Conservation (phyloP, 1,284 basidiomycete species). For the Austroboletus niveus region DNA sequence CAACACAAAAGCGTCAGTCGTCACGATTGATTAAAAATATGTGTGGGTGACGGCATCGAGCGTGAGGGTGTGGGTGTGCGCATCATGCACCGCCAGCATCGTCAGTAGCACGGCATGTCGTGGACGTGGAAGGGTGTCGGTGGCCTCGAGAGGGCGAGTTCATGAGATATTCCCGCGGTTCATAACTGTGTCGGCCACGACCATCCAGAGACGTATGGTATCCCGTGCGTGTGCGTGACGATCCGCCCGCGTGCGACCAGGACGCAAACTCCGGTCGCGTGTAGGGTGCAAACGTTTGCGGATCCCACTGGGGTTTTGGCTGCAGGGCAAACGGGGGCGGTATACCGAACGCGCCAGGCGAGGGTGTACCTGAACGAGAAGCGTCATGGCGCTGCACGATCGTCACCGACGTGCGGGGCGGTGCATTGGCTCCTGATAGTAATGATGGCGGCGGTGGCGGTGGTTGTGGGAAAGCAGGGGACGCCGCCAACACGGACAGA, state of each 20-base stretch:
- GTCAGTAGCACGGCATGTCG: conserved; percentile 1
- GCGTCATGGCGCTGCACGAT: not conserved
- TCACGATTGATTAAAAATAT: conserved; percentile 7
- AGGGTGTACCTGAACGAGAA: not conserved
- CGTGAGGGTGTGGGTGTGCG: not conserved
- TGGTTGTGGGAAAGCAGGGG: conserved; percentile 12
- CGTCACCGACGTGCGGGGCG: not conserved
- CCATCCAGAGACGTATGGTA: conserved; percentile 14
- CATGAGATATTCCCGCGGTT: conserved; percentile 15
- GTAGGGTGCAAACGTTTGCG: conserved; percentile 36
- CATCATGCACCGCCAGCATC: conserved; percentile 16
- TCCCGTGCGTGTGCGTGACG: not conserved
- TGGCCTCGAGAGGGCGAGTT: conserved; percentile 16
- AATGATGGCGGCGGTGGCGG: conserved; percentile 14
- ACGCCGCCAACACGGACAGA: conserved; percentile 10
- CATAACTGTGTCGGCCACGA: conserved; percentile 1
- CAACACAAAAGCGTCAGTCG: conserved; percentile 17
- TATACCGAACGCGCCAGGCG: conserved; percentile 26
- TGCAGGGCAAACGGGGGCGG: conserved; percentile 67
- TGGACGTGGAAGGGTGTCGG: conserved; percentile 10
- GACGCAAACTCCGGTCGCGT: conserved; percentile 36
- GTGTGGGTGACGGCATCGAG: not conserved
- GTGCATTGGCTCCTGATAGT: not conserved
- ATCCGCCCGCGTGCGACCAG: conserved; percentile 36
- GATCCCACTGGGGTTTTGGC: conserved; percentile 62